phyloP scores from a whole-genome alignment of 768 basidiomycete genomes.

The Mycena epipterygia region DNA sequence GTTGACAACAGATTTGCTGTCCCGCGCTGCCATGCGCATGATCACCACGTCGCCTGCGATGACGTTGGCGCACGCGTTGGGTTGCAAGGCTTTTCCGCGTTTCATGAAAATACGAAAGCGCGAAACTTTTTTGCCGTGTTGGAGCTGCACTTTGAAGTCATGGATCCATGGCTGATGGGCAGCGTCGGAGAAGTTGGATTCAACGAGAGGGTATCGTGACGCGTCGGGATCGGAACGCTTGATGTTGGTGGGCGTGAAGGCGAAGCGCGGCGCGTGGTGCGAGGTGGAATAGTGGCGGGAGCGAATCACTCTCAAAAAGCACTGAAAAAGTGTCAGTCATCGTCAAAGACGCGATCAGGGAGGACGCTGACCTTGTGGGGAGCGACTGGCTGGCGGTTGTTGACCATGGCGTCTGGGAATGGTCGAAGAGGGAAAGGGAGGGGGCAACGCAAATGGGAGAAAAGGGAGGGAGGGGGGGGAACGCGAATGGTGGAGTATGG shows the following conservation, averaged over 20 bases:
- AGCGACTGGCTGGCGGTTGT: conserved; percentile 1
- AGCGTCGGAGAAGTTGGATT: conserved; percentile 5
- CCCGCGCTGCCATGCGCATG: background rate
- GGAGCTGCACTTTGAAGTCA: background rate
- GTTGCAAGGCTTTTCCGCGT: background rate
- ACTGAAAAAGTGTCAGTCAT: conserved; percentile 8
- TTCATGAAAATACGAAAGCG: conserved; percentile 7
- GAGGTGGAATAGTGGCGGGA: conserved; percentile 1
- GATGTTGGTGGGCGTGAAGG: conserved; percentile 8
- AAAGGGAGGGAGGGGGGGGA: background rate
- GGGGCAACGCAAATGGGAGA: background rate
- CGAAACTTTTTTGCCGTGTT: background rate
- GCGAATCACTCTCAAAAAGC: background rate
- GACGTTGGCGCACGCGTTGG: background rate
- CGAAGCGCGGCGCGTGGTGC: background rate
- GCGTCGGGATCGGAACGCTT: background rate
- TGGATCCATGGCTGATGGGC: conserved; percentile 1
- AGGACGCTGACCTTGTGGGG: background rate
- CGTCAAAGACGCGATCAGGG: background rate
- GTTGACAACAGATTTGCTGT: conserved; percentile 1
- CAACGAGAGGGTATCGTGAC: conserved; percentile 12
- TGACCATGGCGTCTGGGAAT: conserved; percentile 1
- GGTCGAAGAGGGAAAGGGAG: too few species aligned
- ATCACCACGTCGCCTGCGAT: conserved; percentile 3
- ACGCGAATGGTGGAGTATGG: too few species aligned